These are phyloP conservation scores for Globisporangium megalacanthum DNA, from an alignment of 352 stramenopile genomes.

Conservation along the genomic window DNA sequence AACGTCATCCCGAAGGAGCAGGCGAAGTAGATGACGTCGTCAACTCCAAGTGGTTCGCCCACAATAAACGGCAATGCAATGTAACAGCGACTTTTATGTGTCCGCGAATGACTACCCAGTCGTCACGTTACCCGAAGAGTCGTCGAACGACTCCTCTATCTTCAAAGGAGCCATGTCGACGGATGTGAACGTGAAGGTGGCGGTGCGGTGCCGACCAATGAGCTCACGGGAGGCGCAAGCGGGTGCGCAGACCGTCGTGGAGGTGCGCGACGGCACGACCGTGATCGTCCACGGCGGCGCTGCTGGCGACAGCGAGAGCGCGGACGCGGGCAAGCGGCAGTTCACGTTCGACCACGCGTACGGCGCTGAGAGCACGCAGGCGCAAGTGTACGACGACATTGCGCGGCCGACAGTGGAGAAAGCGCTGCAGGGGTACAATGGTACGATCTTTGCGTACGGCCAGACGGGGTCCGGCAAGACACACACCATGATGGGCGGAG, in stretches of 20 bases:
- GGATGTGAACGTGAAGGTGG: conserved; percentile 88
- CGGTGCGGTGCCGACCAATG: conserved; percentile 85
- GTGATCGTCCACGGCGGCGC: conserved; percentile 42
- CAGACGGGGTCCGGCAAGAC: conserved; percentile 83
- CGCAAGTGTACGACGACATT: conserved; percentile 76
- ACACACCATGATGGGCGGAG: conserved; percentile 80
- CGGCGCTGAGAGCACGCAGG: conserved; percentile 62
- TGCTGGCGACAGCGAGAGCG: conserved; percentile 1
- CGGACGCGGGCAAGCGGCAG: conserved; percentile 27
- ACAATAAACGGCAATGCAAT: background rate
- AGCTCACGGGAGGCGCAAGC: conserved; percentile 71
- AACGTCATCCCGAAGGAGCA: conserved; percentile 22
- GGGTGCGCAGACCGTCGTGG: conserved; percentile 41
- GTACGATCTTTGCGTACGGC: conserved; percentile 74
- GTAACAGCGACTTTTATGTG: background rate
- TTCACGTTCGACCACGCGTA: conserved; percentile 89
- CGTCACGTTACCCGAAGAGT: background rate
- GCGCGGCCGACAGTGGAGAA: conserved; percentile 72
- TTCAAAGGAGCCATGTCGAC: conserved; percentile 32
- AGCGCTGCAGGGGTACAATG: conserved; percentile 75
- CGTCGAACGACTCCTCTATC: background rate
- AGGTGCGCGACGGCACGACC: conserved; percentile 50
- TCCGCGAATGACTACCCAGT: background rate
- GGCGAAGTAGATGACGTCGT: conserved; percentile 1
- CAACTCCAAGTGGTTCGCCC: background rate